These are phyloP conservation scores for Stephanodiscus triporus DNA, from an alignment of 108 stramenopile species.

Conservation along the genomic window DNA sequence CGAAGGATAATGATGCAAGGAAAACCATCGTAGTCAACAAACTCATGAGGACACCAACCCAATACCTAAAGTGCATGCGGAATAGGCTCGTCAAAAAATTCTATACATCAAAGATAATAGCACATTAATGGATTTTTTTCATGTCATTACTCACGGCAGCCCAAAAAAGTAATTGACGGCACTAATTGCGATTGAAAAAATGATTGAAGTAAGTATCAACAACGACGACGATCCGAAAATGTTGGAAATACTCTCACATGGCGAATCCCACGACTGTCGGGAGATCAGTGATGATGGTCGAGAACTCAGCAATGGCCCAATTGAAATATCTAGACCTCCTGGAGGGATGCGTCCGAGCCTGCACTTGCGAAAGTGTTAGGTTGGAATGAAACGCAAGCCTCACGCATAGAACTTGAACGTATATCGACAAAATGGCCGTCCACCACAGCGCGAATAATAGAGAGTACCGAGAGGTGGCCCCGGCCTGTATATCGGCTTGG, in stretches of 20 bases:
- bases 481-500: slow-evolving; percentile 87
- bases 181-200: slow-evolving; percentile 9
- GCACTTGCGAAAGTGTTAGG: slow-evolving; percentile 68
- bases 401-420: slow-evolving; percentile 79
- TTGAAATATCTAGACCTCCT: slow-evolving; percentile 38
- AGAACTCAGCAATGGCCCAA: slow-evolving; percentile 66
- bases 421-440: slow-evolving; percentile 70
- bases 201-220: background rate
- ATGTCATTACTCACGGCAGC: slow-evolving; percentile 29
- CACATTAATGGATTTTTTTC: background rate
- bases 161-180: slow-evolving; percentile 66
- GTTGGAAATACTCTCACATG: slow-evolving; percentile 29
- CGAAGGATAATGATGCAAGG: slow-evolving; percentile 59
- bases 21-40: slow-evolving; percentile 76
- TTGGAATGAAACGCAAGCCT: slow-evolving; percentile 77
- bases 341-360: slow-evolving; percentile 42
- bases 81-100: background rate
- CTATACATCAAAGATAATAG: background rate
- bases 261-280: slow-evolving; percentile 82
- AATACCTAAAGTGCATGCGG: too few relatives aligned
- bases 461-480: slow-evolving; percentile 69
- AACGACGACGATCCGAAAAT: too few relatives aligned
- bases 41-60: slow-evolving; percentile 54
- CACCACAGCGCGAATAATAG: slow-evolving; percentile 77
- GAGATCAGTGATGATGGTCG: slow-evolving; percentile 76